phyloP scores from a whole-genome alignment of 805 yeast species.

The Starmerella khaoyaiensis region DNA sequence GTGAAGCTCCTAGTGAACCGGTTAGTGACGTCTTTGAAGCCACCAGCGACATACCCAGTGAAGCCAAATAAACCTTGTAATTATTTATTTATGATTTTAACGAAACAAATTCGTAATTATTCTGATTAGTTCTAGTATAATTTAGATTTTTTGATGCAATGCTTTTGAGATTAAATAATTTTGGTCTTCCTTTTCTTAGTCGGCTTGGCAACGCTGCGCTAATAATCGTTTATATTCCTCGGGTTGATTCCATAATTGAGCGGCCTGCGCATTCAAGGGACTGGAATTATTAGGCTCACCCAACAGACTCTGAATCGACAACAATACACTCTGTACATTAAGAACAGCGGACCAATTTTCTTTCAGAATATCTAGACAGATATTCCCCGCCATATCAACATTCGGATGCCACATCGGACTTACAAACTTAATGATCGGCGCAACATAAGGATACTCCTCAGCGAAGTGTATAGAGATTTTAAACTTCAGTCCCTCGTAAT shows the following conservation, averaged over 20 bases:
- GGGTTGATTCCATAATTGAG: conserved; percentile 41
- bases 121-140: no score
- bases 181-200: background rate
- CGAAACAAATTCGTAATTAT: no score
- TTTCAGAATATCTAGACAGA: conserved; percentile 50
- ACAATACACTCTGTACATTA: conserved; percentile 46
- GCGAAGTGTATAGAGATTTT: conserved; percentile 42
- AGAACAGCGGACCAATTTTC: conserved; percentile 55
- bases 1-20: no score
- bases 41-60: no score
- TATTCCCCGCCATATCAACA: conserved; percentile 50
- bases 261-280: conserved; percentile 45
- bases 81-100: no score
- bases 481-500: conserved; percentile 42
- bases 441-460: conserved; percentile 42
- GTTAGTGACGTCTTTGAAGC: no score
- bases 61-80: no score
- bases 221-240: conserved; percentile 32
- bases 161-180: no score
- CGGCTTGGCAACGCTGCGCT: conserved; percentile 30
- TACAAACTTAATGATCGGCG: conserved; percentile 44
- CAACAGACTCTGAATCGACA: conserved; percentile 45
- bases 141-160: no score
- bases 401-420: conserved; percentile 58
- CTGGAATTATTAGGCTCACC: conserved; percentile 51